These are phyloP conservation scores for Mucor plumbeus DNA, from an alignment of 371 early-diverging fungal species.

Conservation along the genomic window DNA sequence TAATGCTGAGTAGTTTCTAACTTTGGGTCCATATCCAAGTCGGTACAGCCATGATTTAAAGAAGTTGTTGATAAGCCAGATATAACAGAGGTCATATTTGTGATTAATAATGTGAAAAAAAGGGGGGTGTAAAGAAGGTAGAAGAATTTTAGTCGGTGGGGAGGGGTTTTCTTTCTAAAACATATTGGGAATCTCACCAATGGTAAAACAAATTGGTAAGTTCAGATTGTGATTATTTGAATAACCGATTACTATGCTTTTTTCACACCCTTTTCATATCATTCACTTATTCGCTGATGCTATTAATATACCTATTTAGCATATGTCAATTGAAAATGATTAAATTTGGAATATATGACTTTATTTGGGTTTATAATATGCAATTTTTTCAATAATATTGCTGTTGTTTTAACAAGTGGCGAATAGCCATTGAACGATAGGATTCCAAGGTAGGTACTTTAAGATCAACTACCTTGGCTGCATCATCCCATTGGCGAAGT, in stretches of 20 bases:
- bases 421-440: constrained; percentile 48
- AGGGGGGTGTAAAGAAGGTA: constrained; percentile 4
- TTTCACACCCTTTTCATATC: neutral
- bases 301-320: neutral
- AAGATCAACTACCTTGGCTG: constrained; percentile 50
- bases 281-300: too few relatives aligned
- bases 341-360: neutral
- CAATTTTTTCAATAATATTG: neutral
- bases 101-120: neutral
- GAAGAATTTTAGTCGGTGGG: neutral
- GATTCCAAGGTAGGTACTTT: constrained; percentile 49
- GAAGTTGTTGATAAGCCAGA: constrained; percentile 14
- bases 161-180: neutral
- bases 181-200: neutral
- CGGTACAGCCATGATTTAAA: constrained; percentile 41
- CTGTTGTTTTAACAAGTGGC: constrained; percentile 25
- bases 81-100: neutral
- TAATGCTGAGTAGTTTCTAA: constrained; percentile 38
- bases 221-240: neutral
- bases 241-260: constrained; percentile 1
- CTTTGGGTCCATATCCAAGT: constrained; percentile 34
- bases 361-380: neutral
- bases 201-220: constrained; percentile 3
- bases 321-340: neutral
- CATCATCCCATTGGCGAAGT: constrained; percentile 59